phyloP scores from a whole-genome alignment of 2,329 filamentous ascomycete genomes.

The Aspergillus vadensis region DNA sequence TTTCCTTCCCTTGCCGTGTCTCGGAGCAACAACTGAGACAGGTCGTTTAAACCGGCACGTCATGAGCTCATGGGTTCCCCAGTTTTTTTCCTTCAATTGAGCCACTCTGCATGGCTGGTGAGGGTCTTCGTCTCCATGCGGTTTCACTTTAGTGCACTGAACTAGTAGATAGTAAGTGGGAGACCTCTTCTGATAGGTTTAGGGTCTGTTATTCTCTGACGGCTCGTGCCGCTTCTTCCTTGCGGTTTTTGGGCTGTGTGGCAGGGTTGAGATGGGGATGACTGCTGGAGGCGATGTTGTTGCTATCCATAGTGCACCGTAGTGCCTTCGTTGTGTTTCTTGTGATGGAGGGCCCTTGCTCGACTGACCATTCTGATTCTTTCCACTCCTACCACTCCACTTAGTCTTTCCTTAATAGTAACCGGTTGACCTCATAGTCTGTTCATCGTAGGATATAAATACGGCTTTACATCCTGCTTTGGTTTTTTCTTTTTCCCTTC shows the following conservation, averaged over 20 bases:
- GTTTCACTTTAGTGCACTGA: slow-evolving; percentile 12
- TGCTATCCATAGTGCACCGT: no score
- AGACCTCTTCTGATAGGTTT: slow-evolving; percentile 10
- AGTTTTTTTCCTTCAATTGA: not conserved
- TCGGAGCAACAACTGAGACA: slow-evolving; percentile 1
- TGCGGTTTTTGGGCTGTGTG: not conserved
- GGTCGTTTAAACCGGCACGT: not conserved
- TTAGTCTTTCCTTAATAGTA: no score
- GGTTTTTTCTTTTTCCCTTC: no score
- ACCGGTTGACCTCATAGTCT: no score
- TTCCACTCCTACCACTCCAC: no score
- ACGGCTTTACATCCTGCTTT: no score
- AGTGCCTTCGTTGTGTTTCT: no score
- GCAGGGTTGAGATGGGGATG: not conserved
- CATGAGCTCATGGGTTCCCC: not conserved
- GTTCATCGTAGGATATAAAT: no score
- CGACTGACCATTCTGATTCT: no score
- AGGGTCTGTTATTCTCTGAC: not conserved
- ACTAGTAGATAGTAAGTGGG: no score
- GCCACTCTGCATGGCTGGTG: not conserved
- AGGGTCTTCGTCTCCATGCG: slow-evolving; percentile 5
- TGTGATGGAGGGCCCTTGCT: no score
- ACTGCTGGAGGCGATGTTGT: not conserved
- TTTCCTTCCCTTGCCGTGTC: not conserved
- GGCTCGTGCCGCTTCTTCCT: not conserved